Conservation (phyloP, 495 filamentous ascomycete species). For the Talaromyces nanjingensis region DNA sequence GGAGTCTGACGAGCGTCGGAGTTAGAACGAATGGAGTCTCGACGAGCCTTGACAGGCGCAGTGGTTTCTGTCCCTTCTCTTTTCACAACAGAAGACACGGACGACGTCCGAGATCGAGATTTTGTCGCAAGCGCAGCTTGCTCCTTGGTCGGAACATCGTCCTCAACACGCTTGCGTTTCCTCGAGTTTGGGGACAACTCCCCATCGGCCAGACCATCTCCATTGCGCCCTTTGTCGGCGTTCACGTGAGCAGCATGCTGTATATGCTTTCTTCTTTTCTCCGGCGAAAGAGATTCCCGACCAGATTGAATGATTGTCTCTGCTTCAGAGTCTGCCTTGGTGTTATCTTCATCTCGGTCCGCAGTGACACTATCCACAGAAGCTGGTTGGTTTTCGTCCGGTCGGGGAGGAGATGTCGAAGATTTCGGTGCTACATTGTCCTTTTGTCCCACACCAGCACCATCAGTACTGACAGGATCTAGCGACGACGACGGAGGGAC, state of each 20-base stretch:
- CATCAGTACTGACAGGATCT: constrained; percentile 29
- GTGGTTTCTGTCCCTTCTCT: background rate
- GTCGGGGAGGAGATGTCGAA: constrained; percentile 15
- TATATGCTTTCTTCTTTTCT: constrained; percentile 61
- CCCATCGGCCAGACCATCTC: constrained; percentile 18
- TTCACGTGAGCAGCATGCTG: constrained; percentile 52
- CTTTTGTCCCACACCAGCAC: background rate
- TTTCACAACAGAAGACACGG: constrained; percentile 1
- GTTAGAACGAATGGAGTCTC: background rate
- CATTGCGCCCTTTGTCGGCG: constrained; percentile 50
- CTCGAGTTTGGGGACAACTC: constrained; percentile 21
- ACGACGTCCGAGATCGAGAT: constrained; percentile 7
- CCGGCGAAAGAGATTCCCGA: constrained; percentile 61
- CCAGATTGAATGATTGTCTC: constrained; percentile 74
- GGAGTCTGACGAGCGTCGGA: background rate
- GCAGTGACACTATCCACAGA: constrained; percentile 13
- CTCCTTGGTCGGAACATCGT: constrained; percentile 16
- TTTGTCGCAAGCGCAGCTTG: background rate
- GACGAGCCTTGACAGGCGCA: background rate
- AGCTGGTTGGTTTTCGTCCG: background rate
- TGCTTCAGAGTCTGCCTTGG: constrained; percentile 63
- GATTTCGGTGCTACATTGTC: constrained; percentile 7
- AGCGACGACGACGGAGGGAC: constrained; percentile 36
- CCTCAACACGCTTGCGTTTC: constrained; percentile 28
- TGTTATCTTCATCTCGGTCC: constrained; percentile 26